Evolutionary conservation across 139 green algal genomes (phyloP).

Genomic region (Coelastrella sp.): DNA sequence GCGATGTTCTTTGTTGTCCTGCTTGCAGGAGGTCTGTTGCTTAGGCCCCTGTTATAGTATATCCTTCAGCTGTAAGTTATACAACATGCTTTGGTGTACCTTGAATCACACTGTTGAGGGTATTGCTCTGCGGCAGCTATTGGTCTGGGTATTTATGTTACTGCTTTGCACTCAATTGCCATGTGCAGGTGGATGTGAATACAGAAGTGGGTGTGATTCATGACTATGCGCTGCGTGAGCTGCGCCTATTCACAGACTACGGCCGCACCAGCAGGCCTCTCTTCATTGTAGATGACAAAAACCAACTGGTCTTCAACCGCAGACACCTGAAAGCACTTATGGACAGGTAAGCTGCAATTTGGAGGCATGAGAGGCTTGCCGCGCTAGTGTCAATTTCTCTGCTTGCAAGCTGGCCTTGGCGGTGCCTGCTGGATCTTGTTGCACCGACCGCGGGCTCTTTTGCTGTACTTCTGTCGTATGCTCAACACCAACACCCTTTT

Average conservation of each 20-base stretch:
- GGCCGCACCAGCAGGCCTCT: constrained; percentile 90
- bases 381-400: not conserved
- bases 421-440: not conserved
- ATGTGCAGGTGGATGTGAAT: constrained; percentile 70
- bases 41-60: too few species aligned
- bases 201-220: constrained; percentile 90
- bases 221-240: constrained; percentile 88
- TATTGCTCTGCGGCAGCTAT: too few species aligned
- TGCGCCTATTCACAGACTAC: constrained; percentile 89
- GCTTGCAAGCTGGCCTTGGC: not conserved
- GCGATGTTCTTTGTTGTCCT: too few species aligned
- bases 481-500: too few species aligned
- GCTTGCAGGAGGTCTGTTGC: too few species aligned
- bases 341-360: constrained; percentile 13
- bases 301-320: constrained; percentile 89
- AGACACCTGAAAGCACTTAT: constrained; percentile 75
- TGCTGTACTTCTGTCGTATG: too few species aligned
- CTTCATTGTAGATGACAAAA: constrained; percentile 92
- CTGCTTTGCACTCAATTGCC: too few species aligned
- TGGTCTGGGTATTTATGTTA: too few species aligned
- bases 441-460: too few species aligned
- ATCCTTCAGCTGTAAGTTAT: not conserved
- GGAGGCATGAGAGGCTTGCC: constrained; percentile 37
- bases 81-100: not conserved
- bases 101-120: not conserved